Evolutionary conservation across 176 grass and related monocot genomes (phyloP).

Genomic region (Hyparrhenia diplandra): DNA sequence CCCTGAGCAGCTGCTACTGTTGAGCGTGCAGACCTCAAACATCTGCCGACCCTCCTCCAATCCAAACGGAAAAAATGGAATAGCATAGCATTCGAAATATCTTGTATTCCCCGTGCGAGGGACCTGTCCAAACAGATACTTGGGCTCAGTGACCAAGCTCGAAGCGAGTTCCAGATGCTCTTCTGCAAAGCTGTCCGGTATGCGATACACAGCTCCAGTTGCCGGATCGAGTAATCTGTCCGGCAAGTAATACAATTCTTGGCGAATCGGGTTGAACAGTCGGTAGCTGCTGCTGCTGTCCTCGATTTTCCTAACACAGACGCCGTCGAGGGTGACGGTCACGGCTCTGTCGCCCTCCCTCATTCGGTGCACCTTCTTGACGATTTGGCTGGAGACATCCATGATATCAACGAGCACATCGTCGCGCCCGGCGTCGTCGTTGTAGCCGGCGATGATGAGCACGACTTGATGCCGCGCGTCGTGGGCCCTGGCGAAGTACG

Average conservation of each 20-base stretch:
- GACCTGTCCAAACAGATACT: constrained; percentile 21
- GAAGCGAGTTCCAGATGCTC: neutral
- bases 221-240: neutral
- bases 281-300: neutral
- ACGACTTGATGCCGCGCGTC: neutral
- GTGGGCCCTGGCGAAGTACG: neutral
- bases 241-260: neutral
- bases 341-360: neutral
- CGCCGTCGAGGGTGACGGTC: neutral
- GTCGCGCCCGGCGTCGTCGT: neutral
- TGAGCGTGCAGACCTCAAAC: constrained; percentile 14
- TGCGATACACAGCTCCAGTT: neutral
- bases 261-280: neutral
- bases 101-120: constrained; percentile 30
- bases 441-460: neutral
- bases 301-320: neutral
- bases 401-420: neutral
- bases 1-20: neutral
- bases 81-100: neutral
- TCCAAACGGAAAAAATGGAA: neutral
- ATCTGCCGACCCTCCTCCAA: neutral
- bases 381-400: neutral
- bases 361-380: neutral
- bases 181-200: neutral
- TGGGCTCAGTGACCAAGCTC: neutral